A percentile compares a stretch with the other conserved stretches of the same genome.
Evolutionary conservation across 2,329 filamentous ascomycete genomes (phyloP).

Genomic region (Teratosphaeria pseudoeucalypti): DNA sequence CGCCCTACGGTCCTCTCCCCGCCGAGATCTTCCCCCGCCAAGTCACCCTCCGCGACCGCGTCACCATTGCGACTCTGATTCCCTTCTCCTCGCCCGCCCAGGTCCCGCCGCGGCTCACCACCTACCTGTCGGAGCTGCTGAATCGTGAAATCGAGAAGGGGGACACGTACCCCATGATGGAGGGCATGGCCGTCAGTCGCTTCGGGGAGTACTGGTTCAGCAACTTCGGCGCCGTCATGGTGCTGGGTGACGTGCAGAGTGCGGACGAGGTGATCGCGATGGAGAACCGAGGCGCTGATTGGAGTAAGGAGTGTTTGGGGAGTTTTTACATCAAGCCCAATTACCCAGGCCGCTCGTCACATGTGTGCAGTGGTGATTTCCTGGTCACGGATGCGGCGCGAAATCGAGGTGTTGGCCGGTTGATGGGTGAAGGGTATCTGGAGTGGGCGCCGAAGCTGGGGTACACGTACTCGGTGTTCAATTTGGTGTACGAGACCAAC

Average conservation of each 20-base stretch:
- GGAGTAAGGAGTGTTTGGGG: conserved; percentile 71
- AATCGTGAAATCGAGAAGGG: conserved; percentile 87
- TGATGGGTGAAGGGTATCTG: conserved; percentile 44
- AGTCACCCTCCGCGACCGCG: conserved; percentile 72
- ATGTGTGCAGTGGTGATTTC: conserved; percentile 63
- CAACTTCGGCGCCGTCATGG: conserved; percentile 80
- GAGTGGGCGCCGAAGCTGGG: conserved; percentile 50
- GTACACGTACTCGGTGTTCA: conserved; percentile 89
- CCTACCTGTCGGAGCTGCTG: conserved; percentile 71
- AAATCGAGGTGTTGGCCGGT: conserved; percentile 39
- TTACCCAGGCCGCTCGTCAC: conserved; percentile 80
- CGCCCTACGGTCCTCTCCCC: conserved; percentile 54
- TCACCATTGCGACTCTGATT: conserved; percentile 73
- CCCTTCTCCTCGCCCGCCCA: conserved; percentile 69
- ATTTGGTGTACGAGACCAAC: conserved; percentile 89
- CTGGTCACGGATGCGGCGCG: conserved; percentile 38
- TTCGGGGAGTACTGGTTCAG: conserved; percentile 86
- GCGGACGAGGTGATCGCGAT: conserved; percentile 42
- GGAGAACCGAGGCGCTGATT: conserved; percentile 47
- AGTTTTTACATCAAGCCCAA: conserved; percentile 94
- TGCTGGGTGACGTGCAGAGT: conserved; percentile 62
- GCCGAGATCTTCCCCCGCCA: conserved; percentile 60
- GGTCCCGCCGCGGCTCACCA: conserved; percentile 64
- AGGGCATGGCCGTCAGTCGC: conserved; percentile 59
- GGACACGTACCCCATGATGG: conserved; percentile 83